Conservation (phyloP, 1,139 yeast species). For the Nakaseomyces uthaithaninus region DNA sequence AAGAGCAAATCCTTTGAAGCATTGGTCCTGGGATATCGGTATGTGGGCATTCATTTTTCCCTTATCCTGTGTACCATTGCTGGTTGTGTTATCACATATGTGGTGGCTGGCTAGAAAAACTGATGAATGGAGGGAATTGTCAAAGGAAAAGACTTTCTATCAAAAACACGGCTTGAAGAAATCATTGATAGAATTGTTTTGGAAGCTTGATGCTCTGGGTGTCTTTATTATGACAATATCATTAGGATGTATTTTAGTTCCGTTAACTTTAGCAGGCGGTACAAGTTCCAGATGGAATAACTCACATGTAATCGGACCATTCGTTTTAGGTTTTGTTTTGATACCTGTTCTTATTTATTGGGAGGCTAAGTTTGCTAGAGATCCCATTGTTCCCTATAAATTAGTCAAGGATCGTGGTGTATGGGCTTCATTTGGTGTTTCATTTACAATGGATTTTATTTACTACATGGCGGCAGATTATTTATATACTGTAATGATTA, state of each 20-base stretch:
- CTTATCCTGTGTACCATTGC: conserved; percentile 50
- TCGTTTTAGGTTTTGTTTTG: conserved; percentile 52
- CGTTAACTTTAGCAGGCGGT: conserved; percentile 58
- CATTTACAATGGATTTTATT: conserved; percentile 39
- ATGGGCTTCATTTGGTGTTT: conserved; percentile 49
- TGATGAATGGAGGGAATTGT: conserved; percentile 31
- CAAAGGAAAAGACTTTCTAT: conserved; percentile 24
- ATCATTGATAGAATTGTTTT: conserved; percentile 25
- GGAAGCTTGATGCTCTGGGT: conserved; percentile 54
- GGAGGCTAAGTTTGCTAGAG: conserved; percentile 45
- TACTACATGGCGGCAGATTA: conserved; percentile 66
- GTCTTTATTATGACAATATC: conserved; percentile 42
- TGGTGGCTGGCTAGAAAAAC: conserved; percentile 43
- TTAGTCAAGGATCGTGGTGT: conserved; percentile 60
- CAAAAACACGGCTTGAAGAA: conserved; percentile 25
- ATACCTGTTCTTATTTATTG: conserved; percentile 47
- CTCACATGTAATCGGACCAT: conserved; percentile 53
- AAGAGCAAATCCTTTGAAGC: conserved; percentile 31
- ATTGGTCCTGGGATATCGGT: conserved; percentile 70
- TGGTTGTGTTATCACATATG: conserved; percentile 50
- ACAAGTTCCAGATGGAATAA: conserved; percentile 41
- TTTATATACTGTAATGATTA: conserved; percentile 55
- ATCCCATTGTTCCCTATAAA: conserved; percentile 52
- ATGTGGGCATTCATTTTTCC: conserved; percentile 79
- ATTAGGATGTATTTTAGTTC: conserved; percentile 44